Evolutionary conservation across 257 asterid genomes (phyloP).

Genomic region (Lantana camara): DNA sequence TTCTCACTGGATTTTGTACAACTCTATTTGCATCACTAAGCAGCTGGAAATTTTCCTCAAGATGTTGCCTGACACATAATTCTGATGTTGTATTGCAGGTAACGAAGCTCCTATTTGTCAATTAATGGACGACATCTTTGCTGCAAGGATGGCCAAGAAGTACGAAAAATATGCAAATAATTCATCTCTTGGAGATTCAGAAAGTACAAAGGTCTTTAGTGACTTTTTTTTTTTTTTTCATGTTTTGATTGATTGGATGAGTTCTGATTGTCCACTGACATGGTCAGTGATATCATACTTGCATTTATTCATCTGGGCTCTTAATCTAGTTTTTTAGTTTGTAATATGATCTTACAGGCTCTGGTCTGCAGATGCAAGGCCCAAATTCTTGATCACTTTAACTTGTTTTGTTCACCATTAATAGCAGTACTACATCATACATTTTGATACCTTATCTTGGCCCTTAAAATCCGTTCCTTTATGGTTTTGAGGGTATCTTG

Average conservation of each 20-base stretch:
- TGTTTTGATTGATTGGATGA: conserved; percentile 7
- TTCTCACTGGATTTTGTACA: neutral
- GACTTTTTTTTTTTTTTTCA: conserved; percentile 15
- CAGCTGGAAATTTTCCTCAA: too few relatives aligned
- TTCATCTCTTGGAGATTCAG: conserved; percentile 42
- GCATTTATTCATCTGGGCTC: conserved; percentile 1
- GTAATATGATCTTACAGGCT: neutral
- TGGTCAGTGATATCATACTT: conserved; percentile 1
- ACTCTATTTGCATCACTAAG: neutral
- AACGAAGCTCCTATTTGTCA: conserved; percentile 60
- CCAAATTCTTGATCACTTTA: conserved; percentile 1
- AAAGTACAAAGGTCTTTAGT: conserved; percentile 48
- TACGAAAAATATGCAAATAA: conserved; percentile 48
- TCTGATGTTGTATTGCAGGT: conserved; percentile 50
- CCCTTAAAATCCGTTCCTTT: conserved; percentile 3
- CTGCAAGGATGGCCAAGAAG: conserved; percentile 76
- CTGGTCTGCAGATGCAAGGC: conserved; percentile 8
- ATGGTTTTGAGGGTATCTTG: neutral
- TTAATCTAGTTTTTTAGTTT: neutral
- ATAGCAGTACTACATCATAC: too few relatives aligned
- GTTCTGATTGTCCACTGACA: conserved; percentile 12
- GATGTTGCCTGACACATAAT: conserved; percentile 27
- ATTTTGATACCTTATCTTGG: neutral
- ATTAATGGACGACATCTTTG: conserved; percentile 78
- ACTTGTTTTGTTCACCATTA: conserved; percentile 22